Evolutionary conservation across 805 yeast species (phyloP), one percentile per base, ranked within the genome.

Genomic region (Candida sphagnicola): DNA sequence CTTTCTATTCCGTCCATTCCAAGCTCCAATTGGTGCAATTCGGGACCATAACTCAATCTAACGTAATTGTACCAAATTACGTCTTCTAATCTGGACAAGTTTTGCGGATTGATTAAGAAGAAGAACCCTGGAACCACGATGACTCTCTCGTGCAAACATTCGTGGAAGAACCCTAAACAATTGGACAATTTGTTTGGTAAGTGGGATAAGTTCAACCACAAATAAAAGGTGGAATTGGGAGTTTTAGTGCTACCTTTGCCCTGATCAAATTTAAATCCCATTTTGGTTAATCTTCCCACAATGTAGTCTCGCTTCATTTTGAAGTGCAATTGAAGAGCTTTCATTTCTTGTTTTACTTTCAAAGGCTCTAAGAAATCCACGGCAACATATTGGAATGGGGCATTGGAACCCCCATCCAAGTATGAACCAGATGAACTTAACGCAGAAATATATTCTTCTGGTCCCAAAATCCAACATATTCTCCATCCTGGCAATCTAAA

Each of bases 401-500:
- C 74, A 49, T 77, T 77, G 15, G 78, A 65, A 21, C 83, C 83
- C 34, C 83, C 83, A 44, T 77, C 83, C 42, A 77, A 57, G 43
- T 62, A 77, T 1, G 82, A 77, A 2, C 82, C 83, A 4, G 82
- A 80, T 18, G 79, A 72, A 37, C 76, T 64, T 43, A 77, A 63
- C 3, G 80, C 75, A 37, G 61, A 62, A 45, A 77, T 74, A 50
- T 77, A 77, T 37, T 74, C 77, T 48, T 75, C 80, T 13, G 83
- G 83, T 1, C 82, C 83, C 42, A 77, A 61, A 38, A 77, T 66
- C 83, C 83, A 77, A 47, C 82, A 77, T 8, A 74, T 72, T 57
- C 83, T 65, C 82, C 82, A 77, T 1, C 83, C 83, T 2, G 83
- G 83, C 34, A 77, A 64, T 43, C 83, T 63, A 60, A 77, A 77